A percentile compares a stretch with the other conserved stretches of the same genome.
Evolutionary conservation across 1,284 basidiomycete genomes (phyloP).

Genomic region (Ceratobasidium sp.): DNA sequence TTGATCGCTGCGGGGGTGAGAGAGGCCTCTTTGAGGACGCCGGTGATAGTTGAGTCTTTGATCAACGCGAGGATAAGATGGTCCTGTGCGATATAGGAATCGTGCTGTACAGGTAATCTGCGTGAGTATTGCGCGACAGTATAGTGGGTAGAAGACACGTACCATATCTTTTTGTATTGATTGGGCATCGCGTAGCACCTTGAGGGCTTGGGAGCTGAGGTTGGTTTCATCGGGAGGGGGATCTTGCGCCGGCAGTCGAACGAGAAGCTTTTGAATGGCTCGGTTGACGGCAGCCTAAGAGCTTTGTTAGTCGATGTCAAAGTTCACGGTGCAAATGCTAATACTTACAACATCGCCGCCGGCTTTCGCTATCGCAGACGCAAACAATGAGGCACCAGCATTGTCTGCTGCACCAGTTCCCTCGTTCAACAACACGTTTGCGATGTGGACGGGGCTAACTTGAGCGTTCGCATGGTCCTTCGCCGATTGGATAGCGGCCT

Average conservation of each 20-base stretch:
- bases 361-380: constrained; percentile 80
- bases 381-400: constrained; percentile 70
- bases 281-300: constrained; percentile 70
- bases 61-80: constrained; percentile 74
- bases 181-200: constrained; percentile 85
- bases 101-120: constrained; percentile 50
- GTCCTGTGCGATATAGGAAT: constrained; percentile 75
- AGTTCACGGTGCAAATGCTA: not conserved
- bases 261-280: constrained; percentile 75
- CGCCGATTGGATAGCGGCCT: constrained; percentile 79
- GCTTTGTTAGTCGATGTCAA: not conserved
- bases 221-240: constrained; percentile 86
- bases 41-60: constrained; percentile 73
- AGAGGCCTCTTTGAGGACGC: constrained; percentile 79
- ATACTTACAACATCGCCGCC: constrained; percentile 79
- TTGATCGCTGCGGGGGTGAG: constrained; percentile 81
- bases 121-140: constrained; percentile 44
- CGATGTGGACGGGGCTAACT: constrained; percentile 84
- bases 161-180: constrained; percentile 84
- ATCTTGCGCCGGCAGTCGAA: constrained; percentile 84
- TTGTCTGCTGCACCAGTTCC: constrained; percentile 57
- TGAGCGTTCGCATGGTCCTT: constrained; percentile 87
- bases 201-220: constrained; percentile 71
- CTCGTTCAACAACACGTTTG: constrained; percentile 80
- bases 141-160: constrained; percentile 4